phyloP scores from a whole-genome alignment of 2,329 filamentous ascomycete species.

The Endoconidiophora laricicola region DNA sequence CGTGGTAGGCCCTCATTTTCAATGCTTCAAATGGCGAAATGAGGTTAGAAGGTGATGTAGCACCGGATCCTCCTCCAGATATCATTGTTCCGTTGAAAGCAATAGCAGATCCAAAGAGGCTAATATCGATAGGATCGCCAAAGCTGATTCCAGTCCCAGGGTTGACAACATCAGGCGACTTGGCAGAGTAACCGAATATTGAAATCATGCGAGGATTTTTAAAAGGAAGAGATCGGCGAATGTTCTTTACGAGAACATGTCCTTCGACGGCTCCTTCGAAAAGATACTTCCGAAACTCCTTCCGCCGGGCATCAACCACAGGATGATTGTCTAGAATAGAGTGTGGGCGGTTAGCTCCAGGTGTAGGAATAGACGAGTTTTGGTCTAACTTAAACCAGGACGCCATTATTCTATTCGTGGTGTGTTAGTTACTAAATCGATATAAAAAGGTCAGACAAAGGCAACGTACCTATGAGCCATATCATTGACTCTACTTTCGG shows the following conservation, averaged over 20 bases:
- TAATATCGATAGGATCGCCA: slow-evolving; percentile 17
- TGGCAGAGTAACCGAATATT: slow-evolving; percentile 45
- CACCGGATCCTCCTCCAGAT: slow-evolving; percentile 31
- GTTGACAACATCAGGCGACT: slow-evolving; percentile 27
- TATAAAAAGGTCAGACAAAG: neutral
- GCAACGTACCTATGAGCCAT: slow-evolving; percentile 34
- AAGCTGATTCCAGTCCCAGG: slow-evolving; percentile 21
- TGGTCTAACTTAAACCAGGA: slow-evolving; percentile 41
- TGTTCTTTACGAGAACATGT: slow-evolving; percentile 48
- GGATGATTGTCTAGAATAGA: slow-evolving; percentile 33
- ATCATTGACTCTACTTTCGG: slow-evolving; percentile 38
- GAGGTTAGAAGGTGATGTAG: slow-evolving; percentile 29
- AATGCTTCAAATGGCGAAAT: slow-evolving; percentile 40
- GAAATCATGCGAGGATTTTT: slow-evolving; percentile 33
- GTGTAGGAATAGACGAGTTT: slow-evolving; percentile 28
- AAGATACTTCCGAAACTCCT: slow-evolving; percentile 23
- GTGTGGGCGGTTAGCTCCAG: slow-evolving; percentile 34
- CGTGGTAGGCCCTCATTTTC: slow-evolving; percentile 31
- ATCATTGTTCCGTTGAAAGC: slow-evolving; percentile 16
- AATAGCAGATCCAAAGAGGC: slow-evolving; percentile 25
- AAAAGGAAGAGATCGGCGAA: slow-evolving; percentile 36
- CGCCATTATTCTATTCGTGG: slow-evolving; percentile 28
- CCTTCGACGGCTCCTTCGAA: slow-evolving; percentile 44
- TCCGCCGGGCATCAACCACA: slow-evolving; percentile 30
- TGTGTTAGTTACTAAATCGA: neutral